phyloP scores from a whole-genome alignment of 176 grass and related monocot species.

The Oryza nivara region DNA sequence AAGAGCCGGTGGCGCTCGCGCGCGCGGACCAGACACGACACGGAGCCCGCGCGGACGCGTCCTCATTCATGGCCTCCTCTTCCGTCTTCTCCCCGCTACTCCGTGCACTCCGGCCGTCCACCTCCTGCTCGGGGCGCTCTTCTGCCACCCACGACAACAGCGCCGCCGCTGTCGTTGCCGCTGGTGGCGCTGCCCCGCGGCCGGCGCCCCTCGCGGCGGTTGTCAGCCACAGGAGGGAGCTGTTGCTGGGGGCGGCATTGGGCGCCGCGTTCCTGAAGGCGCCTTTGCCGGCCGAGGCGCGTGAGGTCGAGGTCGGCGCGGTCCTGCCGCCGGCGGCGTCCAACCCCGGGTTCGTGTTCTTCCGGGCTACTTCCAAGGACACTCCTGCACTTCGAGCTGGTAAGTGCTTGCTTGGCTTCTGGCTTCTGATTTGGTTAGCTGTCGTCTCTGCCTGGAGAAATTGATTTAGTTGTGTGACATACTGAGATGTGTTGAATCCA shows the following conservation, averaged over 20 bases:
- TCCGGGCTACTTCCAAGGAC: slow-evolving; percentile 80
- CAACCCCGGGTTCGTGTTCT: slow-evolving; percentile 78
- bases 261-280: slow-evolving; percentile 45
- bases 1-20: slow-evolving; percentile 48
- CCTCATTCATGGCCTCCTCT: slow-evolving; percentile 55
- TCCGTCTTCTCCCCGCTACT: slow-evolving; percentile 47
- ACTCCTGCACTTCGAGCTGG: slow-evolving; percentile 93
- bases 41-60: not conserved
- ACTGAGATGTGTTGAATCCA: not conserved
- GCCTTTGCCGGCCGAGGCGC: slow-evolving; percentile 44
- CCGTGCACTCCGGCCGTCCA: slow-evolving; percentile 35
- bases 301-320: slow-evolving; percentile 78
- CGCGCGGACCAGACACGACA: slow-evolving; percentile 37
- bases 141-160: not conserved
- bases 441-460: not conserved
- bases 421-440: no score
- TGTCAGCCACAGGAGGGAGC: slow-evolving; percentile 55
- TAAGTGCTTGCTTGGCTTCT: slow-evolving; percentile 34
- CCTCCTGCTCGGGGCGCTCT: slow-evolving; percentile 1
- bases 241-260: slow-evolving; percentile 57
- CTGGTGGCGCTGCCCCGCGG: not conserved
- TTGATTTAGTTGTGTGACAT: not conserved
- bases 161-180: not conserved
- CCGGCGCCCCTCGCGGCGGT: slow-evolving; percentile 30
- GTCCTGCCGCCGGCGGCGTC: slow-evolving; percentile 70